Evolutionary conservation across 495 filamentous ascomycete species (phyloP).

Genomic region (Immersiella caudata): DNA sequence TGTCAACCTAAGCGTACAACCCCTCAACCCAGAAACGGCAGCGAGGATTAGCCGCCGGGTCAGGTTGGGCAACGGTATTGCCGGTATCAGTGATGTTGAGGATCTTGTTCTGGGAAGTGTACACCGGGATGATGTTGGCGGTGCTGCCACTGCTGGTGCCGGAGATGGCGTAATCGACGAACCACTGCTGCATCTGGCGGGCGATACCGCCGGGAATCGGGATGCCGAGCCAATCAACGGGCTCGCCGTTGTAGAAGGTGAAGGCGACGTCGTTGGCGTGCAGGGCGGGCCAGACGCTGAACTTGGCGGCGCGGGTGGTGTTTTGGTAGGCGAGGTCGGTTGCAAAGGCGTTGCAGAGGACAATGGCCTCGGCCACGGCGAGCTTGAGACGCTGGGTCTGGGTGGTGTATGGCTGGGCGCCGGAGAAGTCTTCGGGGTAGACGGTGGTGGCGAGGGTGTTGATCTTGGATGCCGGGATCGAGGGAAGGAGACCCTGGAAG

Average conservation of each 20-base stretch:
- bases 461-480: conserved; percentile 17
- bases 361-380: conserved; percentile 15
- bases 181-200: neutral
- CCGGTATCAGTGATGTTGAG: conserved; percentile 6
- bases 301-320: conserved; percentile 15
- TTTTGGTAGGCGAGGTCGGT: conserved; percentile 14
- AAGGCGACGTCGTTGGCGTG: conserved; percentile 18
- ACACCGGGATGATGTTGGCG: neutral
- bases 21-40: conserved; percentile 21
- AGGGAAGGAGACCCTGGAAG: conserved; percentile 18
- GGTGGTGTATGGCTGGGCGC: conserved; percentile 21
- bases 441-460: conserved; percentile 14
- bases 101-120: neutral
- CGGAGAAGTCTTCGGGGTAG: conserved; percentile 22
- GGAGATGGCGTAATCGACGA: conserved; percentile 1
- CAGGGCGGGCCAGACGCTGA: conserved; percentile 15
- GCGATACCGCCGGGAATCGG: neutral
- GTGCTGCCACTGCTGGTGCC: conserved; percentile 2
- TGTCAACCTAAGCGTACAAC: neutral
- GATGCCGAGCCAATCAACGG: neutral
- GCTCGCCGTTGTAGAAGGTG: conserved; percentile 19
- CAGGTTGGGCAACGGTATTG: neutral
- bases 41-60: conserved; percentile 8
- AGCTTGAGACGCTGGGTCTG: conserved; percentile 12
- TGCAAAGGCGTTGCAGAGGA: conserved; percentile 17